Conservation (phyloP, 768 basidiomycete species). For the Tephrocybe rancida region DNA sequence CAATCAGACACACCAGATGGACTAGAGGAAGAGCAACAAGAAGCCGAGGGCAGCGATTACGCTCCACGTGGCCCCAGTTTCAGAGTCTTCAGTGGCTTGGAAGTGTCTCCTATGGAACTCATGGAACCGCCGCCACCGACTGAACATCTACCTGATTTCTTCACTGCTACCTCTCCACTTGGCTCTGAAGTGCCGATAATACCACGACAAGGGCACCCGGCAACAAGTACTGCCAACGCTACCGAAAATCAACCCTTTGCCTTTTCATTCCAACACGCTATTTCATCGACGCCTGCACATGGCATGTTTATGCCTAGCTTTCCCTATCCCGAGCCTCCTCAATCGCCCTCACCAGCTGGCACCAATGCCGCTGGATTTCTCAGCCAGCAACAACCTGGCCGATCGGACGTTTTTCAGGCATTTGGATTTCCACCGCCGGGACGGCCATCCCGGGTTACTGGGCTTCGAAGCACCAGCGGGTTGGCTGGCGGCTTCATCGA, state of each 20-base stretch:
- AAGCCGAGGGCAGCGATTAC: conserved; percentile 12
- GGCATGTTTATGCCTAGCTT: conserved; percentile 45
- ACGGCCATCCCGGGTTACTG: conserved; percentile 37
- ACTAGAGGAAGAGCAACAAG: conserved; percentile 13
- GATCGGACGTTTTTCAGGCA: conserved; percentile 47
- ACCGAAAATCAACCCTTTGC: conserved; percentile 58
- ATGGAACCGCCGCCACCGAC: conserved; percentile 53
- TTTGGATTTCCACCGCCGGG: conserved; percentile 47
- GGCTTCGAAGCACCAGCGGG: conserved; percentile 30
- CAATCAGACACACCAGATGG: background rate
- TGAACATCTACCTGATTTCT: conserved; percentile 54
- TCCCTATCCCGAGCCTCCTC: conserved; percentile 58
- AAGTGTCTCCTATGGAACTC: conserved; percentile 29
- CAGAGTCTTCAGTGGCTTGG: conserved; percentile 50
- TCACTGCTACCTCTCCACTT: conserved; percentile 41
- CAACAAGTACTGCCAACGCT: conserved; percentile 50
- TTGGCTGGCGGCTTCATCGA: conserved; percentile 38
- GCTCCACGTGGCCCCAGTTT: conserved; percentile 42
- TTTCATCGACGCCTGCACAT: conserved; percentile 54
- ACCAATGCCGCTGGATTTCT: conserved; percentile 23
- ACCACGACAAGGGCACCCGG: conserved; percentile 16
- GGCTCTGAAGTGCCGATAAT: conserved; percentile 18
- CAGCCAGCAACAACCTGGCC: conserved; percentile 32
- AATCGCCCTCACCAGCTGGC: conserved; percentile 57
- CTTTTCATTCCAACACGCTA: conserved; percentile 49